Evolutionary conservation across 331 rosid species (phyloP).

Genomic region (Arachis monticola): DNA sequence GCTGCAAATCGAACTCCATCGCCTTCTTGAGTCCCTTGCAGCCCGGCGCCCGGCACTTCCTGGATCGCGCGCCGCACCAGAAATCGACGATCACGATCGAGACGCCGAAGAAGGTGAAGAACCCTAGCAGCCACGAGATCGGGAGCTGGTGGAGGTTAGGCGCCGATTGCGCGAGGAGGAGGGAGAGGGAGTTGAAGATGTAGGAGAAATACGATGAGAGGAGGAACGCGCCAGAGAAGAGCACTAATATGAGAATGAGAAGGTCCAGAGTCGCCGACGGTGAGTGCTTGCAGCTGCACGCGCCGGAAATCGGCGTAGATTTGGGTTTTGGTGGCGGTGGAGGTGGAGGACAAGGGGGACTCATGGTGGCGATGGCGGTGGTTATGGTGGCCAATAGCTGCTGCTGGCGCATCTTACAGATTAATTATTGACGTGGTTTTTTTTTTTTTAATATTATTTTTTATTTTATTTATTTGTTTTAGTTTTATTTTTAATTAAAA

Average conservation of each 20-base stretch:
- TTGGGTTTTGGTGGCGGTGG: constrained; percentile 45
- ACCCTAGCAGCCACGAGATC: constrained; percentile 54
- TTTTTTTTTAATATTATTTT: neutral
- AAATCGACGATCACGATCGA: constrained; percentile 37
- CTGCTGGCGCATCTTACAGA: constrained; percentile 62
- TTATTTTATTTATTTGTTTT: neutral
- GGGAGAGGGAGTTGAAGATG: constrained; percentile 71
- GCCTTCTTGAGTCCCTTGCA: constrained; percentile 87
- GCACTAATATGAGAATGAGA: constrained; percentile 81
- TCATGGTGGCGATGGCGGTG: constrained; percentile 36
- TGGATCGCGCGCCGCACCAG: constrained; percentile 64
- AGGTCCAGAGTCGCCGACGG: constrained; percentile 97
- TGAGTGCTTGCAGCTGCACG: constrained; percentile 70
- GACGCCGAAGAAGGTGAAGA: constrained; percentile 51
- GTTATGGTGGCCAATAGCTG: constrained; percentile 42
- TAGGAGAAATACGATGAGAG: constrained; percentile 88
- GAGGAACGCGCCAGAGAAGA: constrained; percentile 88
- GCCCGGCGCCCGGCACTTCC: constrained; percentile 61
- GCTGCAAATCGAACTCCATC: constrained; percentile 86
- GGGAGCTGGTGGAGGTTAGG: constrained; percentile 43
- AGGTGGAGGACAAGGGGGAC: constrained; percentile 43
- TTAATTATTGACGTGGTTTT: neutral
- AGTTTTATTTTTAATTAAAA: neutral
- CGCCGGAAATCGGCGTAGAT: constrained; percentile 15
- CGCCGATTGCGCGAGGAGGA: constrained; percentile 61